phyloP scores from a whole-genome alignment of 2,329 filamentous ascomycete species.

The Alternaria arbusti region DNA sequence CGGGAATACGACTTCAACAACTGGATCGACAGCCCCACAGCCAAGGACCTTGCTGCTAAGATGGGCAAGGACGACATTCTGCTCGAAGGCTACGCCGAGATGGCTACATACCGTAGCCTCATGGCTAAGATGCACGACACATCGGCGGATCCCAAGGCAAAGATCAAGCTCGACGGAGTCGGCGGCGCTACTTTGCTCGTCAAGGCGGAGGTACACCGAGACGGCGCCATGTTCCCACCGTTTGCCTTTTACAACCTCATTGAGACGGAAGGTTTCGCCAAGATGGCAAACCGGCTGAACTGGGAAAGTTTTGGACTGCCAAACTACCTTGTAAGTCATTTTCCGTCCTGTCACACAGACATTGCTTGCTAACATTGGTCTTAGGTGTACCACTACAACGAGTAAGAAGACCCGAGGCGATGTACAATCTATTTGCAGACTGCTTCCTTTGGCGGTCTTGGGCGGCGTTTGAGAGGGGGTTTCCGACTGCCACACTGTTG shows the following conservation, averaged over 20 bases:
- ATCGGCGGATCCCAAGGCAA: constrained; percentile 59
- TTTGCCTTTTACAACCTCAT: constrained; percentile 97
- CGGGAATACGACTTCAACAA: constrained; percentile 97
- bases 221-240: constrained; percentile 97
- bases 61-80: constrained; percentile 94
- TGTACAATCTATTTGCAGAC: constrained; percentile 4
- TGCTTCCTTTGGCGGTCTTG: constrained; percentile 29
- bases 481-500: constrained; percentile 6
- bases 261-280: constrained; percentile 97
- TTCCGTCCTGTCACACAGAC: too few species aligned
- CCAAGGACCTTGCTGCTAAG: constrained; percentile 73
- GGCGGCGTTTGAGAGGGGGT: constrained; percentile 37
- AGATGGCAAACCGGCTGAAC: constrained; percentile 89
- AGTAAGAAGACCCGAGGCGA: constrained; percentile 57
- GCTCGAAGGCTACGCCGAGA: constrained; percentile 89
- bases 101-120: constrained; percentile 87
- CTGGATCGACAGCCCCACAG: constrained; percentile 88
- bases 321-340: constrained; percentile 83
- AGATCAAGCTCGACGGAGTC: constrained; percentile 86
- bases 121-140: constrained; percentile 82
- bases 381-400: constrained; percentile 89
- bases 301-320: constrained; percentile 88
- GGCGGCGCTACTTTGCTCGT: constrained; percentile 92
- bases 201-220: constrained; percentile 94
- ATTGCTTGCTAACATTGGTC: background rate